phyloP scores from a whole-genome alignment of 2,329 filamentous ascomycete species.

The Verticillium alfalfae region DNA sequence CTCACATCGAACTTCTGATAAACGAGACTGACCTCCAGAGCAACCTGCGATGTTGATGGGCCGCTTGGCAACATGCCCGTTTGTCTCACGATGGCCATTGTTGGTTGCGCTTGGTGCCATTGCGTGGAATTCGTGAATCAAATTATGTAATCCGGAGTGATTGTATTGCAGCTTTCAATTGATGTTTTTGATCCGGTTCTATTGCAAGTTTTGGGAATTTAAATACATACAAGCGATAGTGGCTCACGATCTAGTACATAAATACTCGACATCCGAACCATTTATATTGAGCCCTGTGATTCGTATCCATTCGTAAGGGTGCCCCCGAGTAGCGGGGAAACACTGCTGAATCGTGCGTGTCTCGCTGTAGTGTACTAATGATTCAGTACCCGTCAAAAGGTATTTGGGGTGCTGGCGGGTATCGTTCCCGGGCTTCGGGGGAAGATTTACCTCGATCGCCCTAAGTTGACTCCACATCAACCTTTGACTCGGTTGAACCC shows the following conservation, averaged over 20 bases:
- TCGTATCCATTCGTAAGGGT: too few relatives aligned
- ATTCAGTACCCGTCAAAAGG: constrained; percentile 5
- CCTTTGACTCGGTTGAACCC: neutral
- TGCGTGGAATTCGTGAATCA: neutral
- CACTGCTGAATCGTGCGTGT: too few relatives aligned
- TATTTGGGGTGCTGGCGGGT: neutral
- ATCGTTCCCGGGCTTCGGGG: neutral
- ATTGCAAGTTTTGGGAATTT: too few relatives aligned
- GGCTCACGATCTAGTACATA: too few relatives aligned
- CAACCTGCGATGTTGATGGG: constrained; percentile 21
- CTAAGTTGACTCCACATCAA: neutral
- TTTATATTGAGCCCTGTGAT: too few relatives aligned
- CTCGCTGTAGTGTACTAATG: constrained; percentile 3
- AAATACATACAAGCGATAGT: too few relatives aligned
- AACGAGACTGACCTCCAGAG: constrained; percentile 14
- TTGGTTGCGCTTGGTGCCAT: constrained; percentile 13
- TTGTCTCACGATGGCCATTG: neutral
- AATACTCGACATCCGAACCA: too few relatives aligned
- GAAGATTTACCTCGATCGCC: neutral
- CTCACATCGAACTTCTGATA: neutral
- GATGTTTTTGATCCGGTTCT: too few relatives aligned
- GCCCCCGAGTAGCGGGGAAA: too few relatives aligned
- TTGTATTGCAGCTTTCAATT: too few relatives aligned
- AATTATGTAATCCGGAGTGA: too few relatives aligned
- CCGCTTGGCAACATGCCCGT: constrained; percentile 10